Conservation (phyloP, 1,284 basidiomycete species). For the Pascua guehoae region DNA sequence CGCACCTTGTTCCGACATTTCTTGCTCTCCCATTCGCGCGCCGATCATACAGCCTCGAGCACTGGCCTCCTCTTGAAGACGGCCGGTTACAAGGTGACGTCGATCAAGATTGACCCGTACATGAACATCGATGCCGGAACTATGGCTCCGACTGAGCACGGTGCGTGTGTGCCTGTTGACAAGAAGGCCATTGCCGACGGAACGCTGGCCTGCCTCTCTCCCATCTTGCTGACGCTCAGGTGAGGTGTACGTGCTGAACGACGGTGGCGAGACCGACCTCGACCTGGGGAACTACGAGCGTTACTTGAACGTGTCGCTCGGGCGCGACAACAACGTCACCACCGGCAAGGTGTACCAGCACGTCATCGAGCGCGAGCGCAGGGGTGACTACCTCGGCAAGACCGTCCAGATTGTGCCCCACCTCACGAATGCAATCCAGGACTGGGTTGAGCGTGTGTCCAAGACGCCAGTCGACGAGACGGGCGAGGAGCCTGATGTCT, state of each 20-base stretch:
- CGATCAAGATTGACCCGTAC: constrained; percentile 99
- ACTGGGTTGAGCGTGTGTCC: constrained; percentile 95
- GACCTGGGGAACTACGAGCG: constrained; percentile 99
- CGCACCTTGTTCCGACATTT: not conserved
- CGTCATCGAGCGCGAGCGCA: constrained; percentile 95
- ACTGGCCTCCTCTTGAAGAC: constrained; percentile 95
- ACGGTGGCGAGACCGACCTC: constrained; percentile 96
- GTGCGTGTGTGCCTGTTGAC: constrained; percentile 53
- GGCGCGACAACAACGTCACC: constrained; percentile 95
- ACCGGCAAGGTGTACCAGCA: constrained; percentile 97
- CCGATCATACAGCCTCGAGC: constrained; percentile 69
- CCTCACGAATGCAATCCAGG: constrained; percentile 94
- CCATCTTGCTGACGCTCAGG: constrained; percentile 53
- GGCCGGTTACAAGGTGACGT: constrained; percentile 90
- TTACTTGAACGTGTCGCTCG: constrained; percentile 91
- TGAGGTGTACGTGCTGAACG: constrained; percentile 97
- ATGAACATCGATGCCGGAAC: constrained; percentile 99
- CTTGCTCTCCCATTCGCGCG: not conserved
- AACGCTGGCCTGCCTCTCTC: too few species aligned
- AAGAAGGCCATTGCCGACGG: too few species aligned
- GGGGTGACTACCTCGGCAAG: constrained; percentile 96
- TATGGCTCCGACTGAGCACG: constrained; percentile 98
- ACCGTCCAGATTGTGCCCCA: constrained; percentile 98
- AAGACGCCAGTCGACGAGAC: constrained; percentile 93
- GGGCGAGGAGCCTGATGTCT: constrained; percentile 89